A percentile compares a stretch with the other conserved stretches of the same genome.
Evolutionary conservation across 2,329 filamentous ascomycete genomes (phyloP).

Genomic region (Neofusicoccum sp.): DNA sequence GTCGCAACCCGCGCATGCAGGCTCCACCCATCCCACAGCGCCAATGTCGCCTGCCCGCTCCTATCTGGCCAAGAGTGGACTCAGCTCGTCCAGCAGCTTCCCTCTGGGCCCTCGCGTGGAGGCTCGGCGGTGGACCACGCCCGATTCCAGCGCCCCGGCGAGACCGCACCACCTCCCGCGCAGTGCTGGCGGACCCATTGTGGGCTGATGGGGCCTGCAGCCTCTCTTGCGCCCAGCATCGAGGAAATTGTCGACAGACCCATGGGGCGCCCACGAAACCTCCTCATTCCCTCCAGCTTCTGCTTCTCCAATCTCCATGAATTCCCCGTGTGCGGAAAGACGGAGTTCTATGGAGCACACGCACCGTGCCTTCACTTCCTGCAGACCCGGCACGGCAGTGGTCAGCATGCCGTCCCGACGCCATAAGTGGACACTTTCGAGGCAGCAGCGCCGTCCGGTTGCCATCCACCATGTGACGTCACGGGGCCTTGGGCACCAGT

Average conservation of each 20-base stretch:
- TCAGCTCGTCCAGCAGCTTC: background rate
- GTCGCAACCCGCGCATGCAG: background rate
- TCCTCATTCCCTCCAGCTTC: slow-evolving; percentile 19
- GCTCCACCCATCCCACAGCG: slow-evolving; percentile 1
- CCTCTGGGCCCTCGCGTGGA: background rate
- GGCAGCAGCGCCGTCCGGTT: background rate
- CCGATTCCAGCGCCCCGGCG: background rate
- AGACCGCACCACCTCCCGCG: background rate
- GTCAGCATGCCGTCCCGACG: background rate
- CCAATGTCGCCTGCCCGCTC: background rate
- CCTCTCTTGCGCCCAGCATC: background rate
- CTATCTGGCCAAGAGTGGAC: slow-evolving; percentile 9
- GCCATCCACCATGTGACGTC: background rate
- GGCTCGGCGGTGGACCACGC: background rate
- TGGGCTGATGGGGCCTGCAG: slow-evolving; percentile 13
- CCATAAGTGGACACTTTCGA: background rate
- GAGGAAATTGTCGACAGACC: slow-evolving; percentile 12
- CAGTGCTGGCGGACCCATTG: slow-evolving; percentile 17
- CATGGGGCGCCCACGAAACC: slow-evolving; percentile 14
- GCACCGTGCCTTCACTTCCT: background rate
- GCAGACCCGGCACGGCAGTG: background rate
- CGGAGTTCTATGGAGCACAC: slow-evolving; percentile 1
- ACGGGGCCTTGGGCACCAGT: background rate
- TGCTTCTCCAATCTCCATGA: slow-evolving; percentile 14
- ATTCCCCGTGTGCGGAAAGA: slow-evolving; percentile 5